These are phyloP conservation scores for Erodium chrysanthum DNA, from an alignment of 441 rosid species.

Conservation along the genomic window DNA sequence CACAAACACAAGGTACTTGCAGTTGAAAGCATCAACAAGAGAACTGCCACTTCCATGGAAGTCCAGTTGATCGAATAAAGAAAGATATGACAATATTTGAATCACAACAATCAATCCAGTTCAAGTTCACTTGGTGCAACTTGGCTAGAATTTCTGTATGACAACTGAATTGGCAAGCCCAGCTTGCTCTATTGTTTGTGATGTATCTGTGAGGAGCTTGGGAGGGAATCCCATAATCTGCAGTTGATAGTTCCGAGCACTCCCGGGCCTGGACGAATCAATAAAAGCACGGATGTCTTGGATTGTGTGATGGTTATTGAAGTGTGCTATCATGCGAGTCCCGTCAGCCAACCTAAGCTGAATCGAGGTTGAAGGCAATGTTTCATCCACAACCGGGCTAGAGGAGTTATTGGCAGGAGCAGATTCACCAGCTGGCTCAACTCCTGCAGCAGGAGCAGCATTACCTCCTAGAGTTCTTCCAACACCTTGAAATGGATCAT, in stretches of 20 bases:
- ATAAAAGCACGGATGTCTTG: slow-evolving; percentile 53
- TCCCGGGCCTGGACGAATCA: slow-evolving; percentile 60
- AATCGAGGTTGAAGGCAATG: slow-evolving; percentile 61
- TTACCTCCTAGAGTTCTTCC: slow-evolving; percentile 80
- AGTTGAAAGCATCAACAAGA: background rate
- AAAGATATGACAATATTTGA: too few species aligned
- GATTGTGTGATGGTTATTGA: slow-evolving; percentile 63
- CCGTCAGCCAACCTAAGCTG: slow-evolving; percentile 88
- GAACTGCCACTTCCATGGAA: background rate
- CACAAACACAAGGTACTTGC: too few species aligned
- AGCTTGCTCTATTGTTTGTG: slow-evolving; percentile 43
- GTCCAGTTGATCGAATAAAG: background rate
- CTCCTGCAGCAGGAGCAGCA: slow-evolving; percentile 26
- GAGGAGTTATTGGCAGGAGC: slow-evolving; percentile 10
- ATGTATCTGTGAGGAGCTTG: background rate
- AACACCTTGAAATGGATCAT: slow-evolving; percentile 64
- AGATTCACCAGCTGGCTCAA: slow-evolving; percentile 27
- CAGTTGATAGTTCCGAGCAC: slow-evolving; percentile 13
- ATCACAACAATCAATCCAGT: background rate
- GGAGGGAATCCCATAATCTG: background rate
- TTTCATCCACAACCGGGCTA: slow-evolving; percentile 45
- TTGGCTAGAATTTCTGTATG: slow-evolving; percentile 8
- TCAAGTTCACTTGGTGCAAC: background rate
- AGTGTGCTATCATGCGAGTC: slow-evolving; percentile 51
- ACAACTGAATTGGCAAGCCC: slow-evolving; percentile 82